phyloP scores from a whole-genome alignment of 129 eudicot genomes.

The Escallonia herrerae region DNA sequence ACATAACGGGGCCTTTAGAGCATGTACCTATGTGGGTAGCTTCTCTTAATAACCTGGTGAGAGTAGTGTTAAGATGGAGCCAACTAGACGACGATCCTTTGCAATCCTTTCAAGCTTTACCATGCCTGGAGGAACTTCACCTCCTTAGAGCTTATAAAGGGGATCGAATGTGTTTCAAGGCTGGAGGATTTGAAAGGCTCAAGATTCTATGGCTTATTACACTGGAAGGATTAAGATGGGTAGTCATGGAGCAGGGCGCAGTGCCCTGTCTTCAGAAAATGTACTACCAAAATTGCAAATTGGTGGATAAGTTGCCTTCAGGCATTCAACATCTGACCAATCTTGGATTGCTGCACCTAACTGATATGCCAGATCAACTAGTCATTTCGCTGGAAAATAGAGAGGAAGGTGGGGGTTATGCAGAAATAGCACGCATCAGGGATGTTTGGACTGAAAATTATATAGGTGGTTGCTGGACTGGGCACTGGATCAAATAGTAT shows the following conservation, averaged over 20 bases:
- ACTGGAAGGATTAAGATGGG: not conserved
- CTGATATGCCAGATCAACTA: constrained; percentile 9
- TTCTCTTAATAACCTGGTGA: constrained; percentile 8
- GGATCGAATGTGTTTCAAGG: constrained; percentile 7
- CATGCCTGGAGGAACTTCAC: constrained; percentile 18
- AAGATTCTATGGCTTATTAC: constrained; percentile 9
- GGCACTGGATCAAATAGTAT: no score
- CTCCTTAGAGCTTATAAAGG: constrained; percentile 13
- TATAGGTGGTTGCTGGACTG: no score
- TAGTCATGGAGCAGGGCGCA: constrained; percentile 9
- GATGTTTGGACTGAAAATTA: no score
- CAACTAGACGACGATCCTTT: constrained; percentile 10
- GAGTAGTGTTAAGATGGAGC: constrained; percentile 15
- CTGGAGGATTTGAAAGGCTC: constrained; percentile 15
- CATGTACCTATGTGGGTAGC: constrained; percentile 10
- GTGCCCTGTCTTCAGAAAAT: constrained; percentile 20
- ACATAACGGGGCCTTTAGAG: constrained; percentile 14
- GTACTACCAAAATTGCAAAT: constrained; percentile 1
- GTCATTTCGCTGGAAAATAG: no score
- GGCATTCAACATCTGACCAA: constrained; percentile 4
- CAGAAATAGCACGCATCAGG: no score
- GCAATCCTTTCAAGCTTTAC: constrained; percentile 10
- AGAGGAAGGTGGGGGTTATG: no score
- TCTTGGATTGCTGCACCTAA: constrained; percentile 12
- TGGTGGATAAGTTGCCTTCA: constrained; percentile 6